Evolutionary conservation across 208 protist genomes (phyloP).

Genomic region (Acanthamoeba sp.): DNA sequence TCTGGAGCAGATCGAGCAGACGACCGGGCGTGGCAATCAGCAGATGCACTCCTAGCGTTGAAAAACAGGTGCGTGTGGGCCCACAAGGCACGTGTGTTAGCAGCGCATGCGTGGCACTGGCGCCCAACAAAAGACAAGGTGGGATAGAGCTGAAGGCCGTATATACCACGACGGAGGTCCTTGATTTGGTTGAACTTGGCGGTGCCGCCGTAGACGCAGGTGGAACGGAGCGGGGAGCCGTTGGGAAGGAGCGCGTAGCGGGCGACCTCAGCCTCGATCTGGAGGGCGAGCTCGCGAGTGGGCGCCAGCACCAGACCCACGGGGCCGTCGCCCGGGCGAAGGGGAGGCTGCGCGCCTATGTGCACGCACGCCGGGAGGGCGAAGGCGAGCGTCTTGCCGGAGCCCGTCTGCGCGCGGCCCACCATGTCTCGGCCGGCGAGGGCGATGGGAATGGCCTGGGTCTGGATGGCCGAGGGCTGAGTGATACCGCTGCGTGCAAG

Average conservation of each 20-base stretch:
- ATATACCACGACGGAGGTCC: conserved; percentile 83
- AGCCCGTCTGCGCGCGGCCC: conserved; percentile 83
- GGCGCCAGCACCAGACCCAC: conserved; percentile 91
- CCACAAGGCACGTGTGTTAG: neutral
- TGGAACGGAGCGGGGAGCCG: conserved; percentile 83
- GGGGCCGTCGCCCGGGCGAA: conserved; percentile 86
- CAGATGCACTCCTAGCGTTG: conserved; percentile 88
- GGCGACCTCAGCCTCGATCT: conserved; percentile 88
- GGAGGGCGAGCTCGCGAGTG: conserved; percentile 92
- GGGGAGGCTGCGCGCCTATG: conserved; percentile 88
- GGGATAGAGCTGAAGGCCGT: neutral
- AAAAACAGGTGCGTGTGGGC: neutral
- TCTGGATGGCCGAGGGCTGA: conserved; percentile 56
- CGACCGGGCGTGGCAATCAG: conserved; percentile 93
- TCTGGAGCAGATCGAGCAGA: conserved; percentile 91
- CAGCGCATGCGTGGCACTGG: no score
- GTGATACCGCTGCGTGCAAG: conserved; percentile 35
- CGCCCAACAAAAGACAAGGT: neutral
- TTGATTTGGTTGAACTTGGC: conserved; percentile 87
- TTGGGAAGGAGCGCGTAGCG: conserved; percentile 77
- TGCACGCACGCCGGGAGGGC: conserved; percentile 91
- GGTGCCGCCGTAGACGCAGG: conserved; percentile 91
- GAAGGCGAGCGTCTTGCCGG: conserved; percentile 93
- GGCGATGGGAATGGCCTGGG: conserved; percentile 58
- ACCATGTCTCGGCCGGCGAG: conserved; percentile 71